phyloP scores from a whole-genome alignment of 1,284 basidiomycete genomes.

The Sporisorium graminicola region DNA sequence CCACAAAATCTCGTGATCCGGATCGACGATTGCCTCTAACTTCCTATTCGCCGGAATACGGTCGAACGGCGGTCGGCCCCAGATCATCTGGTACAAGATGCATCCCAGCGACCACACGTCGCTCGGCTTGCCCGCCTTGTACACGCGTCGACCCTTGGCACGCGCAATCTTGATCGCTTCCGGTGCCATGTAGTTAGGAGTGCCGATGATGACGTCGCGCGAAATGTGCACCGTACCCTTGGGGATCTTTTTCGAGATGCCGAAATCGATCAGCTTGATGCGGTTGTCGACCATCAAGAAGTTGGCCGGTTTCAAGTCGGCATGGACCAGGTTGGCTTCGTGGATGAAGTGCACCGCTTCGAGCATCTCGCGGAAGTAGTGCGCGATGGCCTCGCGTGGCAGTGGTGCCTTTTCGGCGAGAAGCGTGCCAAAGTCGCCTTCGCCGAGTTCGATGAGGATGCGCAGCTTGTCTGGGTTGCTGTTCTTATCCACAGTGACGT shows the following conservation, averaged over 20 bases:
- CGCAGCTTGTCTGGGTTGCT: conserved; percentile 56
- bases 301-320: conserved; percentile 71
- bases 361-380: conserved; percentile 68
- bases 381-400: conserved; percentile 49
- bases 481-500: conserved; percentile 52
- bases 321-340: conserved; percentile 66
- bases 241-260: conserved; percentile 86
- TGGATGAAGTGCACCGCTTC: conserved; percentile 69
- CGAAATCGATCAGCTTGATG: conserved; percentile 96
- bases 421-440: conserved; percentile 63
- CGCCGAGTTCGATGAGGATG: conserved; percentile 68
- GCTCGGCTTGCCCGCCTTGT: conserved; percentile 68
- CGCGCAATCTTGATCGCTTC: conserved; percentile 67
- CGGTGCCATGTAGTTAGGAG: conserved; percentile 70
- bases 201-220: conserved; percentile 67
- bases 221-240: conserved; percentile 69
- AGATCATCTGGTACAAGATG: conserved; percentile 95
- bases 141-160: conserved; percentile 68
- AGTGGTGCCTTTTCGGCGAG: conserved; percentile 56
- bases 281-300: conserved; percentile 85
- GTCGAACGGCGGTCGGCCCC: conserved; percentile 90
- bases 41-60: conserved; percentile 88
- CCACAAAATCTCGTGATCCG: conserved; percentile 79
- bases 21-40: conserved; percentile 87
- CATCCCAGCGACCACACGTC: conserved; percentile 99